A percentile compares a stretch with the other conserved stretches of the same genome.
Conservation (phyloP, 192 early-diverging fungal species). For the Linnemannia schmuckeri region DNA sequence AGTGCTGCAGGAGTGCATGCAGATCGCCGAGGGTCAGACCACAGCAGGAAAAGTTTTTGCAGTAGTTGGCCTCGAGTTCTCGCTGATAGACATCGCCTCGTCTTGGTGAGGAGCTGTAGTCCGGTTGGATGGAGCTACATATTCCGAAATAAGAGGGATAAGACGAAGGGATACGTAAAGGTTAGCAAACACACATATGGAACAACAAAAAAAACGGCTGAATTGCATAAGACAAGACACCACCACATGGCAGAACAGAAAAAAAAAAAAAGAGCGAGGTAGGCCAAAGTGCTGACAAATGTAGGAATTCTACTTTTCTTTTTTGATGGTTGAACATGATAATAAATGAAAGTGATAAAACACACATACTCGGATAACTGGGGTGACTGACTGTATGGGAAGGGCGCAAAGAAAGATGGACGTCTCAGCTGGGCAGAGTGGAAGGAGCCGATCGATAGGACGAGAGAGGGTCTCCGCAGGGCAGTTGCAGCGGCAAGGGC, state of each 20-base stretch:
- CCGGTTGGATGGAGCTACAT: constrained; percentile 24
- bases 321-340: neutral
- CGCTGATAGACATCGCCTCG: constrained; percentile 60
- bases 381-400: constrained; percentile 50
- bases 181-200: neutral
- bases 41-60: constrained; percentile 96
- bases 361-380: constrained; percentile 44
- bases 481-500: constrained; percentile 44
- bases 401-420: constrained; percentile 51
- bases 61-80: constrained; percentile 91
- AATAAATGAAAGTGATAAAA: neutral
- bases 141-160: neutral
- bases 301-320: no score
- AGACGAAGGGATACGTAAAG: neutral
- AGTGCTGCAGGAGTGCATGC: constrained; percentile 97
- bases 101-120: constrained; percentile 50
- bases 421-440: constrained; percentile 52
- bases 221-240: constrained; percentile 8
- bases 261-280: neutral
- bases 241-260: neutral
- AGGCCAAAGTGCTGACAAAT: constrained; percentile 10
- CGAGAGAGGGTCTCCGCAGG: constrained; percentile 38
- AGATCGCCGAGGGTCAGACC: constrained; percentile 89
- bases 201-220: constrained; percentile 3
- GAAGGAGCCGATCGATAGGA: constrained; percentile 49